Base-by-base conservation (phyloP, 2,329 filamentous ascomycete species). In the Fusarium sp. region DNA sequence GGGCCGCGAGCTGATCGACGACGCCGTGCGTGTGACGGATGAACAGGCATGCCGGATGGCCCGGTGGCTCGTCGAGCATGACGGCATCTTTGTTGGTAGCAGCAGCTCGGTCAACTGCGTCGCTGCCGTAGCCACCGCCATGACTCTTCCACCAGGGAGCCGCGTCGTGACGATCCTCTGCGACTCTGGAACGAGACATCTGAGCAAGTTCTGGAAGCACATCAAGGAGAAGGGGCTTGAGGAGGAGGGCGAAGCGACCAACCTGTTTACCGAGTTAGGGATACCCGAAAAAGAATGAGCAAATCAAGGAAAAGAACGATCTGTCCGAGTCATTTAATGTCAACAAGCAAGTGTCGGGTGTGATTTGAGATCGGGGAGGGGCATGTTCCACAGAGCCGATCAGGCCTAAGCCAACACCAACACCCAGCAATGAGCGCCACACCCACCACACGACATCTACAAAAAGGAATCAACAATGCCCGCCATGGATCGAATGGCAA, bases 31-130 rank as follows among this genome's bases (percentile, higher is more conserved):
- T 67, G 94, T 99, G 16, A 94, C 91, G 4, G 97, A 99, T 82
- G 90, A 91, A 58, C 95, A 99, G 85, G 96, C 96, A 14, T 91
- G 94, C 80, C 89, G 88, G 63, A 99, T 99, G 96, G 96, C 96
- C n/a, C 88, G 94, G 71, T 98, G 95, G 94, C 85, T 99, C 44
- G 96, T 98, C 10, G 95, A 98, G 84, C 93, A 95, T 72, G 96
- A 99, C 81, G 96, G 96, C 9, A 92, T 99, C 62, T 99, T 99
- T 79, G 88, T 95, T 44, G 97, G 96, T 10, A 98, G 95, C 81
- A 98, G 94, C 81, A 98, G 93, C 82, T 93, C 95, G n/a, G 96
- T 99, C 61, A 99, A 99, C 81, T 98, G 95, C 87, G 93, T 94
- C 46, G 94, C 93, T 6, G 93, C 94, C 24, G 91, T 93, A 11